A percentile compares a stretch with the other conserved stretches of the same genome.
These are phyloP conservation scores for Bipolaris zeicola DNA, from an alignment of 2,329 filamentous ascomycete genomes.

Conservation along the genomic window DNA sequence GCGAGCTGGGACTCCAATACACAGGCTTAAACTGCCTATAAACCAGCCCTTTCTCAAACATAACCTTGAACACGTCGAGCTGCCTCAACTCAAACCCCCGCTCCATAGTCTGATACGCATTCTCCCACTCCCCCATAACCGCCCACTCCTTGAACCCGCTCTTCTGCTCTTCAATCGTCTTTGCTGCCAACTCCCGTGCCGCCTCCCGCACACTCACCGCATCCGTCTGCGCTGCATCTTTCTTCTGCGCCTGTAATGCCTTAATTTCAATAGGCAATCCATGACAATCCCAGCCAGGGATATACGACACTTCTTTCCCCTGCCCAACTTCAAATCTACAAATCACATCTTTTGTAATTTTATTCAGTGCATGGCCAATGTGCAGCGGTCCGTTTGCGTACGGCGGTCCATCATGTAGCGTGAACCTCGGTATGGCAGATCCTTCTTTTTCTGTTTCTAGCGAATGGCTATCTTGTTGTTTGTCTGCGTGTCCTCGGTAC, in stretches of 20 bases:
- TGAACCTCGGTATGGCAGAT: slow-evolving; percentile 63
- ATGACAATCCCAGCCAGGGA: slow-evolving; percentile 98
- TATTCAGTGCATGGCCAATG: slow-evolving; percentile 93
- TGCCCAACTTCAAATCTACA: slow-evolving; percentile 78
- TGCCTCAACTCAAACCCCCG: slow-evolving; percentile 74
- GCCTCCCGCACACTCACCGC: slow-evolving; percentile 65
- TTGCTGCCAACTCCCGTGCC: slow-evolving; percentile 68
- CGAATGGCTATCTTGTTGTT: neutral
- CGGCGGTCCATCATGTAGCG: slow-evolving; percentile 93
- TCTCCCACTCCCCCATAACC: slow-evolving; percentile 81
- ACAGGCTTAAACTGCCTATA: slow-evolving; percentile 82
- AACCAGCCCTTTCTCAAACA: slow-evolving; percentile 72
- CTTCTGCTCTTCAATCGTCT: slow-evolving; percentile 75
- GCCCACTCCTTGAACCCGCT: slow-evolving; percentile 73
- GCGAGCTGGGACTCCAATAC: slow-evolving; percentile 82
- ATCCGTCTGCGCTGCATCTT: slow-evolving; percentile 45
- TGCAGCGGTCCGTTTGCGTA: slow-evolving; percentile 95
- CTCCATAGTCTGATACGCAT: slow-evolving; percentile 80
- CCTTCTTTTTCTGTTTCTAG: neutral
- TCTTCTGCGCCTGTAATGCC: slow-evolving; percentile 68
- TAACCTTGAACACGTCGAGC: slow-evolving; percentile 73
- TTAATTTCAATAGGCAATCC: slow-evolving; percentile 97
- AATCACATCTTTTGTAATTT: slow-evolving; percentile 94
- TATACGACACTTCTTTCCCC: slow-evolving; percentile 77
- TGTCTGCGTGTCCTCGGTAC: slow-evolving; percentile 44